Evolutionary conservation across 768 basidiomycete species (phyloP).

Genomic region (Termitomyces sp.): DNA sequence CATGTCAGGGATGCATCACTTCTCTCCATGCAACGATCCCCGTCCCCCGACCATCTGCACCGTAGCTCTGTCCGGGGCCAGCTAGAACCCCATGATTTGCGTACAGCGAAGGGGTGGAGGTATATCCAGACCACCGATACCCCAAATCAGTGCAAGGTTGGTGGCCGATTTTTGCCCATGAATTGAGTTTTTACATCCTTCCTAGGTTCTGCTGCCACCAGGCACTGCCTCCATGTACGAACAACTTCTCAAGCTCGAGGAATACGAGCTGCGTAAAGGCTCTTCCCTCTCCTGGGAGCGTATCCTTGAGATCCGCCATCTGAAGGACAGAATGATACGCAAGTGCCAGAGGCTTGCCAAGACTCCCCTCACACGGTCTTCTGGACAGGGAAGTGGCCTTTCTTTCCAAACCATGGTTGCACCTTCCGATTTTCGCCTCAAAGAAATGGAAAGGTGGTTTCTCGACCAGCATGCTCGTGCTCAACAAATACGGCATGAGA

Average conservation of each 20-base stretch:
- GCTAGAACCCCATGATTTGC: conserved; percentile 63
- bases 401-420: conserved; percentile 67
- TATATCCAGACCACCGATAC: conserved; percentile 78
- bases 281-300: conserved; percentile 60
- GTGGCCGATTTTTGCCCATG: background rate
- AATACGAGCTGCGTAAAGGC: conserved; percentile 56
- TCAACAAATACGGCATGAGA: conserved; percentile 11
- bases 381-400: conserved; percentile 26
- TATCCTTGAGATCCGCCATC: conserved; percentile 68
- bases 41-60: conserved; percentile 51
- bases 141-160: conserved; percentile 69
- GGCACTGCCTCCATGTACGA: conserved; percentile 63
- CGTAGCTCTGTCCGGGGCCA: conserved; percentile 72
- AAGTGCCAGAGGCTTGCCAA: conserved; percentile 68
- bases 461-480: conserved; percentile 47
- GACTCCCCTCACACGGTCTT: conserved; percentile 23
- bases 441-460: conserved; percentile 81
- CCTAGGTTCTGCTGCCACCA: conserved; percentile 66
- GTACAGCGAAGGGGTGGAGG: conserved; percentile 56
- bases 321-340: conserved; percentile 81
- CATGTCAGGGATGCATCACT: conserved; percentile 11
- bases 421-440: conserved; percentile 67
- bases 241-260: conserved; percentile 61
- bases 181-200: background rate
- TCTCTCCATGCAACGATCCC: conserved; percentile 14